These are phyloP conservation scores for Claviceps sp. DNA, from an alignment of 2,329 filamentous ascomycete genomes.

Conservation along the genomic window DNA sequence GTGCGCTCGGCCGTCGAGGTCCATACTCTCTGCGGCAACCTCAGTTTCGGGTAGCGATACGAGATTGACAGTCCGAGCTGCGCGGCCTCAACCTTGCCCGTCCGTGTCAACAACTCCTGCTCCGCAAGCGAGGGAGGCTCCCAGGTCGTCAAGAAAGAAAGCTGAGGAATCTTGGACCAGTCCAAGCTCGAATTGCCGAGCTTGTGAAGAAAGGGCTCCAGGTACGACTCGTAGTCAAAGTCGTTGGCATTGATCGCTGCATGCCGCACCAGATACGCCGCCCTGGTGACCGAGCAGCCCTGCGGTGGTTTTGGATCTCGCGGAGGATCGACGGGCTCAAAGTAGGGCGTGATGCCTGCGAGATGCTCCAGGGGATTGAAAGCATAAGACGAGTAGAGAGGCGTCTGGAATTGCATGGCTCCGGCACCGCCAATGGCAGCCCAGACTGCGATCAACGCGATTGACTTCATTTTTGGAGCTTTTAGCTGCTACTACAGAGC, in stretches of 20 bases:
- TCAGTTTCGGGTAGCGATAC: constrained; percentile 38
- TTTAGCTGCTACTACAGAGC: not conserved
- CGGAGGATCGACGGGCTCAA: constrained; percentile 37
- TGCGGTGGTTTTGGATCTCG: constrained; percentile 22
- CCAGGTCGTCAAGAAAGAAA: constrained; percentile 46
- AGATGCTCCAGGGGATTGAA: constrained; percentile 43
- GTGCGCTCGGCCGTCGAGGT: constrained; percentile 50
- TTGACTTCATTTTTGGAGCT: not conserved
- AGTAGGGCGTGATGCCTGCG: constrained; percentile 43
- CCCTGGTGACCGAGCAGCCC: constrained; percentile 35
- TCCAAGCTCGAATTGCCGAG: constrained; percentile 43
- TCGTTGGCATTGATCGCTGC: constrained; percentile 48
- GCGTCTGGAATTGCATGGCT: constrained; percentile 5
- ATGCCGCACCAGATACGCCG: constrained; percentile 44
- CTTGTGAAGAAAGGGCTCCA: constrained; percentile 44
- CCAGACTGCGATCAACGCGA: not conserved
- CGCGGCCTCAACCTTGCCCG: constrained; percentile 46
- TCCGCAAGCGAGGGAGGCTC: constrained; percentile 41
- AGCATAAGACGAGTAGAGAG: constrained; percentile 31
- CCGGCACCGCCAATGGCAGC: not conserved
- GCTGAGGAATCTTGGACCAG: constrained; percentile 40
- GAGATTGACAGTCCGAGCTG: constrained; percentile 45
- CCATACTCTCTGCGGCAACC: constrained; percentile 42
- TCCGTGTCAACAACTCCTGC: constrained; percentile 44
- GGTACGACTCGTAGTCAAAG: constrained; percentile 43